Percentiles rank a stretch among this genome's conserved stretches.
These are phyloP conservation scores for Stygiomarasmius scandens DNA, from an alignment of 1,284 basidiomycete genomes.

Conservation along the genomic window DNA sequence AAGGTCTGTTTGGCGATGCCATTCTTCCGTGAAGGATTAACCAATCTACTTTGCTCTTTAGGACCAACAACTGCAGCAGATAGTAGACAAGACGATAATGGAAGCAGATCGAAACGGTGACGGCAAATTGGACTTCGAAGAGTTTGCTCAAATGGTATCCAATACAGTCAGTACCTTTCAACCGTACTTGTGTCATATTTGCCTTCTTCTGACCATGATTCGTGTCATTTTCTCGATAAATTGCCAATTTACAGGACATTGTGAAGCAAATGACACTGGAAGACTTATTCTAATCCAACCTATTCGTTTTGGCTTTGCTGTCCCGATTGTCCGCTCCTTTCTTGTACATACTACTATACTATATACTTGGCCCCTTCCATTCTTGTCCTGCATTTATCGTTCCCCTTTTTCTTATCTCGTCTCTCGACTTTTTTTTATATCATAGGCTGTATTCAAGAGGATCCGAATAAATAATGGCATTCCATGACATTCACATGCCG, in stretches of 20 bases:
- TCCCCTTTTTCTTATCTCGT: not conserved
- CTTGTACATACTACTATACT: not conserved
- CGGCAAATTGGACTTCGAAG: slow-evolving; percentile 95
- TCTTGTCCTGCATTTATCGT: no score
- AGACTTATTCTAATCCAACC: slow-evolving; percentile 72
- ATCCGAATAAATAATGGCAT: not conserved
- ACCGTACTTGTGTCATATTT: not conserved
- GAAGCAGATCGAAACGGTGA: slow-evolving; percentile 98
- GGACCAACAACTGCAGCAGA: slow-evolving; percentile 99
- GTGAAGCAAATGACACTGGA: slow-evolving; percentile 99
- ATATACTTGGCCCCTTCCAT: not conserved
- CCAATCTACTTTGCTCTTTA: slow-evolving; percentile 30
- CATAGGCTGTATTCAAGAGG: not conserved
- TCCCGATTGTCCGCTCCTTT: not conserved
- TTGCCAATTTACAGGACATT: slow-evolving; percentile 63
- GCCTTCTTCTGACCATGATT: slow-evolving; percentile 27
- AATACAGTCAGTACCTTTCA: slow-evolving; percentile 72
- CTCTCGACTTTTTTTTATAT: not conserved
- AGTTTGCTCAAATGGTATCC: slow-evolving; percentile 96
- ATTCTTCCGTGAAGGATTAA: not conserved
- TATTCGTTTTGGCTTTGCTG: not conserved
- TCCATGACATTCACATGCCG: slow-evolving; percentile 1
- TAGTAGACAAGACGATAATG: slow-evolving; percentile 99
- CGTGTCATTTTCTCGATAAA: slow-evolving; percentile 3
- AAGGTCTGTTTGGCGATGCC: slow-evolving; percentile 57